Evolutionary conservation across 2,329 filamentous ascomycete species (phyloP).

Genomic region (Mollisiaceae sp.): DNA sequence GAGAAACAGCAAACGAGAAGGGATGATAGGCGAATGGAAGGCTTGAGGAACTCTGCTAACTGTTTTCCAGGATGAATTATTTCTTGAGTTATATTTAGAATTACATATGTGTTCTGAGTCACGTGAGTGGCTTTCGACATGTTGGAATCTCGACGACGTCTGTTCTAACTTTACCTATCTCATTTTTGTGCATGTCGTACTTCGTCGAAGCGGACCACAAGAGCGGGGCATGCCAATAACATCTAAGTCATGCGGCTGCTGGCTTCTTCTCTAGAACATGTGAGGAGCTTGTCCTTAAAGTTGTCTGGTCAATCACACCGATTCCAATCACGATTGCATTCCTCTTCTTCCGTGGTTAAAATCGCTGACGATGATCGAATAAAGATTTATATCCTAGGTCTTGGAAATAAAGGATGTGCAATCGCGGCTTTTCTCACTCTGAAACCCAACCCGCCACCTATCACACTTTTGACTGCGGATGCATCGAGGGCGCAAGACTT

Average conservation of each 20-base stretch:
- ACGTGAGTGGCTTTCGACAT: not conserved
- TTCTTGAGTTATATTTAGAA: not conserved
- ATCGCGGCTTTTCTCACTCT: not conserved
- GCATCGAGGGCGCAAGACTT: not conserved
- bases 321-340: not conserved
- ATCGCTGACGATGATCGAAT: not conserved
- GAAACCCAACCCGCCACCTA: not conserved
- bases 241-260: too few species aligned
- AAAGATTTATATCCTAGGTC: not conserved
- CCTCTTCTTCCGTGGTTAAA: not conserved
- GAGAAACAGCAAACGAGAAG: not conserved
- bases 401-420: not conserved
- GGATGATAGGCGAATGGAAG: not conserved
- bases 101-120: not conserved
- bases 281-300: too few species aligned
- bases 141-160: not conserved
- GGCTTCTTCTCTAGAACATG: too few species aligned
- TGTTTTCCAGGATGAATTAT: not conserved
- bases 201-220: too few species aligned
- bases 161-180: not conserved
- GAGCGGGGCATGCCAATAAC: too few species aligned
- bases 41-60: not conserved
- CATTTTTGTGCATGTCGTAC: not conserved
- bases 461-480: not conserved
- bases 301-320: too few species aligned